Base-by-base conservation (phyloP, 306 rosid species). In the Casuarina glauca region DNA sequence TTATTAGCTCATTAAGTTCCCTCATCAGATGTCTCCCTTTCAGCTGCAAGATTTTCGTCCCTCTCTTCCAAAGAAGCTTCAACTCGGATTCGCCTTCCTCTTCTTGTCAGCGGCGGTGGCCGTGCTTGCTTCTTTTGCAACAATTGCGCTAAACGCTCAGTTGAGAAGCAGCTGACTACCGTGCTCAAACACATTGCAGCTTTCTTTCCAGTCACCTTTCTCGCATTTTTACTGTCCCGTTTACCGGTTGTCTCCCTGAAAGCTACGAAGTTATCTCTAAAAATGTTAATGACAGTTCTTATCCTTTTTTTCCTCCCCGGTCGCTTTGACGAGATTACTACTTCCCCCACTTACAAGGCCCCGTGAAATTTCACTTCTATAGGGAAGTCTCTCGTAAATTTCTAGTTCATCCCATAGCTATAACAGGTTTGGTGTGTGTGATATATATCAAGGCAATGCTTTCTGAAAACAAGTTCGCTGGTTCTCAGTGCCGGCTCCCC, bases 51-150 rank as follows among this genome's bases (percentile, higher is more conserved):
- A 74, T 55, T 87, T 87, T 43, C 2, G 13, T 1, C 7, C 2
- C 32, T 9, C 81, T 4, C 86, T 77, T 15, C 88, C 88, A 10
- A 57, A 66, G 1, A 87, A 68, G n/a, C 74, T 87, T 49, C 74
- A 8, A 2, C 0, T 39, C 2, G 86, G 86, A 6, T 84, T 87
- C 41, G 6, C 74, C 3, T 70, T 74, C 53, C 61, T 87, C 17
- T 82, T 87, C 70, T 15, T 76, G 16, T 74, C 85, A 0, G 36
- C 82, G 79, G 62, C 70, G 2, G 44, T 74, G 3, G 82, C 86
- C 7, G 79, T 79, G 84, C 51, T 87, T 0, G 76, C 90, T 1
- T 87, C 82, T 8, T 60, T 64, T 4, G 84, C 88, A 4, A 79
- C 86, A 0, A 4, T 87, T 49, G 55, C 84, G 74, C 75, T 84